Evolutionary conservation across 345 rosid species (phyloP), one percentile per base, ranked within the genome.

Genomic region (Aethionema arabicum): DNA sequence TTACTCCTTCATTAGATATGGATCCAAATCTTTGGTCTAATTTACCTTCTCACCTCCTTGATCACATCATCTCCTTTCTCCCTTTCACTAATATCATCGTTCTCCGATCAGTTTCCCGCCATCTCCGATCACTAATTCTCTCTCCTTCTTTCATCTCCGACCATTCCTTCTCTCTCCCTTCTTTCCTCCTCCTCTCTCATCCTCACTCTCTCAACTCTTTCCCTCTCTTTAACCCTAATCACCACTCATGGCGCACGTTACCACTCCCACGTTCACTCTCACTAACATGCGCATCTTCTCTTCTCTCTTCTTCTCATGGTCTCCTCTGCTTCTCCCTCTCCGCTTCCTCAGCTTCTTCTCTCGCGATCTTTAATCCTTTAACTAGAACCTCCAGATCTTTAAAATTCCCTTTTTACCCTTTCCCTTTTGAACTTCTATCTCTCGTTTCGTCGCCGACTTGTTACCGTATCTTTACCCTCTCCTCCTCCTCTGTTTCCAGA

Each of bases 11-110:
- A 1, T 36, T 41, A 3, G 56, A 53, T 0, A 86, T 92, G 98
- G 95, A 92, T 76, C 91, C 95, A 3, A 64, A 10, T 33, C 77
- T 92, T 61, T 92, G 98, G 98, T 78, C 91, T 76, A 57, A 52
- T 12, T 62, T 89, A 55, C 96, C 96, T 2, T 59, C 27, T 56
- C 95, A 92, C 45, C 62, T 92, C 30, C 80, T 92, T 0, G 96
- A 89, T 27, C 80, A 62, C 38, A 60, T 85, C 14, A 67, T 92
- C 42, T 78, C 82, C 4, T 75, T 82, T 42, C 61, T 92, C 38
- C 93, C 96, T 30, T 81, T 84, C 32, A 79, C 69, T 68, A 61
- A 72, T 8, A 73, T 89, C 68, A 43, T 92, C 62, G 71, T 64
- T 50, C 65, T 91, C 62, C 72, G 85, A 68, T 74, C 98, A 30